A percentile compares a stretch with the other conserved stretches of the same genome.
Evolutionary conservation across 257 asterid species (phyloP).

Genomic region (Fraxinus pennsylvanica): DNA sequence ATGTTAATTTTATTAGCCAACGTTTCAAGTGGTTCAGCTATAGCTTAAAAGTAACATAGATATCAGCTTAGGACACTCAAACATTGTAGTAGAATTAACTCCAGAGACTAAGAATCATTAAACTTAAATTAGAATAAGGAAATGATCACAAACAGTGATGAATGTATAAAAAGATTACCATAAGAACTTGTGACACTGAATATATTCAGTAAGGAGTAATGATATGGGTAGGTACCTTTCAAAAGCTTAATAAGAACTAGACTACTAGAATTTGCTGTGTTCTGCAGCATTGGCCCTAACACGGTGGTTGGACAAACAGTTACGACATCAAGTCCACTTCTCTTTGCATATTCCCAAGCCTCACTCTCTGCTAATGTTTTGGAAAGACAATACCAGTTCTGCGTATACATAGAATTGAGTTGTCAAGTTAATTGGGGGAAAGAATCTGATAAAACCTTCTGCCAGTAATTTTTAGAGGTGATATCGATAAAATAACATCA

Average conservation of each 20-base stretch:
- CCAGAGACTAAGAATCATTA: neutral
- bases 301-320: conserved; percentile 62
- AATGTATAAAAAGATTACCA: neutral
- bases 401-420: conserved; percentile 20
- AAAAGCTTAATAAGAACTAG: conserved; percentile 52
- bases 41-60: neutral
- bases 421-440: neutral
- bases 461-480: neutral
- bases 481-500: neutral
- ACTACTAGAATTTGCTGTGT: conserved; percentile 59
- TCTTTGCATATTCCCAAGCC: conserved; percentile 65
- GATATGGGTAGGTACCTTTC: conserved; percentile 48
- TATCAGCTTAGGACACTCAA: neutral
- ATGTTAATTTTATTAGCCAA: neutral
- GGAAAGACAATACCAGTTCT: conserved; percentile 82
- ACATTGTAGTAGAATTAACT: neutral
- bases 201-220: neutral
- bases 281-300: conserved; percentile 74
- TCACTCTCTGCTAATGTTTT: conserved; percentile 72
- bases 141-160: neutral
- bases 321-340: conserved; percentile 54
- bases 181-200: neutral
- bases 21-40: neutral
- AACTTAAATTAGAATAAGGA: neutral
- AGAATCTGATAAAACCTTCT: neutral